Evolutionary conservation across 164 flowering plant genomes (phyloP).

Genomic region (Brasenia schreberi): DNA sequence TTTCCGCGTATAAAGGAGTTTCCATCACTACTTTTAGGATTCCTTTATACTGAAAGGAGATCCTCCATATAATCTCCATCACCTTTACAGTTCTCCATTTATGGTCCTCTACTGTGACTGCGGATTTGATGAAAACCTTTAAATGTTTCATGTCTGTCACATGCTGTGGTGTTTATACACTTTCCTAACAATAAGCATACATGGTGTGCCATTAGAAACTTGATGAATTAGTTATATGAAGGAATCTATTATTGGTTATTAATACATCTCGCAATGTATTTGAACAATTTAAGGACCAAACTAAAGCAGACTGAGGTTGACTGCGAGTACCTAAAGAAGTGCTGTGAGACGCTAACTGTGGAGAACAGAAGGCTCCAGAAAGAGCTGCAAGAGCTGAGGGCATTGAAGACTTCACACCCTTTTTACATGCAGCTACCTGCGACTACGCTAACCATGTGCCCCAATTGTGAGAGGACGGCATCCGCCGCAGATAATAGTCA

Average conservation of each 20-base stretch:
- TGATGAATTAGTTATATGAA: too few relatives aligned
- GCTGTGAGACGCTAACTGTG: slow-evolving; percentile 80
- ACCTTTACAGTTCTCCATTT: too few relatives aligned
- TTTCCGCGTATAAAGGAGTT: neutral
- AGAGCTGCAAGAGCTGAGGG: slow-evolving; percentile 72
- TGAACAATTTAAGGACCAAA: slow-evolving; percentile 40
- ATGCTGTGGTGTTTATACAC: too few relatives aligned
- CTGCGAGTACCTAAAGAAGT: slow-evolving; percentile 80
- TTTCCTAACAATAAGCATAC: too few relatives aligned
- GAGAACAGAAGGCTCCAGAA: slow-evolving; percentile 81
- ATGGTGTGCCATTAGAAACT: too few relatives aligned
- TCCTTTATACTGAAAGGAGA: neutral
- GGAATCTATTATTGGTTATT: too few relatives aligned
- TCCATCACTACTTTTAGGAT: neutral
- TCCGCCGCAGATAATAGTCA: slow-evolving; percentile 16
- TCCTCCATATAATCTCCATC: neutral
- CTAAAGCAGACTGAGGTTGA: slow-evolving; percentile 97
- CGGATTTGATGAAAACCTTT: too few relatives aligned
- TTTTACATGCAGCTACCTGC: slow-evolving; percentile 89
- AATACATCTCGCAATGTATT: too few relatives aligned
- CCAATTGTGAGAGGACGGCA: slow-evolving; percentile 75
- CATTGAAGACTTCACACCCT: slow-evolving; percentile 62
- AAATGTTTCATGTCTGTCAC: too few relatives aligned
- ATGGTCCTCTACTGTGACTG: too few relatives aligned
- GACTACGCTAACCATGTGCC: slow-evolving; percentile 92